Evolutionary conservation across 805 yeast species (phyloP), one percentile per base, ranked within the genome.

Genomic region (Metschnikowia koreensis): DNA sequence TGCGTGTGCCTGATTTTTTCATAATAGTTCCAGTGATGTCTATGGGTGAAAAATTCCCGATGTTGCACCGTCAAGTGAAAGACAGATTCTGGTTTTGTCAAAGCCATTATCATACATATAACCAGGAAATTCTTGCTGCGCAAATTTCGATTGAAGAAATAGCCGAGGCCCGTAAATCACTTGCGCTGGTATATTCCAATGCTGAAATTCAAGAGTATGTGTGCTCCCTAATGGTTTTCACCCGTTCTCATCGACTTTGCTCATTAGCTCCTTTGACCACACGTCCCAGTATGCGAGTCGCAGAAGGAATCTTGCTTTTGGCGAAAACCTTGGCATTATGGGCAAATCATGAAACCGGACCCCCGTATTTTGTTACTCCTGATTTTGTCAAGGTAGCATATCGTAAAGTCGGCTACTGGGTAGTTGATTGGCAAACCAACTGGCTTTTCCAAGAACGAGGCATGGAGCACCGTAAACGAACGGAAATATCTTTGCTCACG

Each of bases 391-490:
- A 73, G 54, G 59, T 70, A n/a, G 74, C 77, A 6, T 62, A 65
- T 55, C 59, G 74, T 28, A 70, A 70, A 52, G 57, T 74, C 7
- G 75, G 70, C 26, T 74, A 73, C 63, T 74, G 79, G 79, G 60
- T 73, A 15, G 73, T 74, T 10, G 73, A 71, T 55, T 74, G 78
- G 78, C 74, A 73, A 50, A 57, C 64, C 29, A 65, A 67, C 50
- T 27, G 44, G 11, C 38, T 53, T 7, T 68, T 60, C 44, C 45
- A 43, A 12, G 51, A 36, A 13, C 51, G 48, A 4, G 37, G 44
- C 12, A 34, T 44, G n/a, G 22, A 38, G 9, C 63, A 60, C n/a
- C 55, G 56, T 26, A 61, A 64, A 22, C 51, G 63, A 28, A 38
- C 66, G 9, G 69, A 69, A 41, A 60, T 73, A 15, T 62, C 62